Evolutionary conservation across 352 stramenopile genomes (phyloP).

Genomic region (Phytophthora kernoviae): DNA sequence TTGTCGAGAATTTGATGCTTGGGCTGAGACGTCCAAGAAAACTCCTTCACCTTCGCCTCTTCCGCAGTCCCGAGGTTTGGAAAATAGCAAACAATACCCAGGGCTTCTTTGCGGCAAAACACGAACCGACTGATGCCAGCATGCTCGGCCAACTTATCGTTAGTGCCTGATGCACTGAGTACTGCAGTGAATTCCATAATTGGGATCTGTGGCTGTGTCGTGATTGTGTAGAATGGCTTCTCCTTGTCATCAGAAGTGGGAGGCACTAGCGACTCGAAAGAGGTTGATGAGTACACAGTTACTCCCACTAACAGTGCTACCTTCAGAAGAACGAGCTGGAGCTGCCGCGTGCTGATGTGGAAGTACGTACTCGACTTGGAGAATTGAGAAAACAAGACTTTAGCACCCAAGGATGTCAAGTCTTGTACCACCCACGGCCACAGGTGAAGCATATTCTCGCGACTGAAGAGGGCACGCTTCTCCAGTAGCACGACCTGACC

Average conservation of each 20-base stretch:
- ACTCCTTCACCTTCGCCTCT: conserved; percentile 66
- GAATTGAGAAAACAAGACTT: conserved; percentile 74
- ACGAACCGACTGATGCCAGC: conserved; percentile 73
- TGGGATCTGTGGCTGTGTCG: conserved; percentile 70
- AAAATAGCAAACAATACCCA: conserved; percentile 82
- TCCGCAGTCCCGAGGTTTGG: conserved; percentile 65
- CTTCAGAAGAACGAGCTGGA: conserved; percentile 85
- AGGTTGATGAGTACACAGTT: conserved; percentile 51
- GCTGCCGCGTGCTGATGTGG: conserved; percentile 76
- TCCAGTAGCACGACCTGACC: conserved; percentile 72
- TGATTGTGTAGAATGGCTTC: conserved; percentile 59
- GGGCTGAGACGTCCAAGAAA: conserved; percentile 77
- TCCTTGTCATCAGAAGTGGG: conserved; percentile 54
- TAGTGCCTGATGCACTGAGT: conserved; percentile 57
- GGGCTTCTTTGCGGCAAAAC: conserved; percentile 66
- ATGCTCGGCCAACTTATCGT: conserved; percentile 57
- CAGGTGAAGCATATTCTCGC: conserved; percentile 82
- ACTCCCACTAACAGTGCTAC: conserved; percentile 69
- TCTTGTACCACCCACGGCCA: conserved; percentile 84
- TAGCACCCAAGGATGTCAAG: conserved; percentile 66
- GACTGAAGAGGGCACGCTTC: conserved; percentile 74
- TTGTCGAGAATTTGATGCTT: conserved; percentile 76
- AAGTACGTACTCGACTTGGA: conserved; percentile 77
- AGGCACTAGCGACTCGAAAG: conserved; percentile 51
- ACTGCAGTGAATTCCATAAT: conserved; percentile 71